Evolutionary conservation across 148 eudicot genomes (phyloP), one percentile per base, ranked within the genome.

Genomic region (Limonium bicolor): DNA sequence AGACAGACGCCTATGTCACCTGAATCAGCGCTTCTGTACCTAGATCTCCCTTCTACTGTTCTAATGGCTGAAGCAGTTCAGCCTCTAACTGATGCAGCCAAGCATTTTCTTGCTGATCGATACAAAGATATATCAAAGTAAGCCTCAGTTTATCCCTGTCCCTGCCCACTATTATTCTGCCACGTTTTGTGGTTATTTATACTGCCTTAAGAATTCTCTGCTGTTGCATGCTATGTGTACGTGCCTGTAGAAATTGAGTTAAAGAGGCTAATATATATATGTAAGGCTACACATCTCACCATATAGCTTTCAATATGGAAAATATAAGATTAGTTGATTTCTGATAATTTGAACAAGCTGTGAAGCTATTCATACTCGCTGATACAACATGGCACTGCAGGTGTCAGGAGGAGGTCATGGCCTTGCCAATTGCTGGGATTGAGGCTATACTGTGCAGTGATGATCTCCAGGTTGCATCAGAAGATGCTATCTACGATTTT

Each of bases 391-490:
- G n/a, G n/a, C n/a, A n/a, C 18, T 37, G 30, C 34, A 81, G 94
- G 87, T 78, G 55, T 55, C 93, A 78, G 54, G 81, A 81, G 0
- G 96, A 86, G 70, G 81, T 86, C 35, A 58, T 86, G 78, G 53
- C 46, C 50, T 68, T 86, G 49, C 93, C 96, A 34, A 77, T 86
- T 40, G 75, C 93, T 31, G 96, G 96, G 43, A 65, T 86, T 12
- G 96, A 86, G 61, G 83, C 96, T 41, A 41, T 86, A 39, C 65
- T 86, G 51, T 64, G 76, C 1, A 86, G 86, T 50, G 93, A 75
- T 40, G 93, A 78, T 46, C 83, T 86, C 31, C 95, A 86, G 40
- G 87, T 86, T 55, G 87, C 96, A 54, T 86, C 96, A 7, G 96
- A 86, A 61, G 96, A 86, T 46, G 81, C 87, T 6, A 84, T 86